A percentile compares a stretch with the other conserved stretches of the same genome.
phyloP scores from a whole-genome alignment of 192 early-diverging fungal species.

The Blastocladiella britannica region DNA sequence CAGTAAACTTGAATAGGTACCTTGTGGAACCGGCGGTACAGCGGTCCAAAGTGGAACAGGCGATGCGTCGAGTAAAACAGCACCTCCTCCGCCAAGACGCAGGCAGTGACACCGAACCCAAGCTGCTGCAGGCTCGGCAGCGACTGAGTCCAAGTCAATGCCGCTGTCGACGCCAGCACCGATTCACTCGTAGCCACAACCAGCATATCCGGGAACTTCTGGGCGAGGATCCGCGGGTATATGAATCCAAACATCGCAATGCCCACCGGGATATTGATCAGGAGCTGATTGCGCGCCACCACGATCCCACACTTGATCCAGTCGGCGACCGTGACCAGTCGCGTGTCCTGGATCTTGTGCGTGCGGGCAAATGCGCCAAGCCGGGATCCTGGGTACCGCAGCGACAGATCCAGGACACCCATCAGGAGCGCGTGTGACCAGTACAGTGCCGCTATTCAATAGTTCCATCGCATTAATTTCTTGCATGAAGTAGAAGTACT shows the following conservation, averaged over 20 bases:
- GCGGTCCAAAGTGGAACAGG: conserved; percentile 1
- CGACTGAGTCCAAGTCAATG: too few species aligned
- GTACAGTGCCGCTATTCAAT: neutral
- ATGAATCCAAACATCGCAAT: too few species aligned
- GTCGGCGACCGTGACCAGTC: neutral
- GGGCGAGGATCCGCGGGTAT: too few species aligned
- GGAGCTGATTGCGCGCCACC: neutral
- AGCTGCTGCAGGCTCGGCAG: too few species aligned
- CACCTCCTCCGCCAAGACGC: conserved; percentile 1
- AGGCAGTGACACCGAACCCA: too few species aligned
- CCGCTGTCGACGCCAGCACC: too few species aligned
- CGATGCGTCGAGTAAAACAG: conserved; percentile 6
- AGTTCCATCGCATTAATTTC: neutral
- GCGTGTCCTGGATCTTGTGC: neutral
- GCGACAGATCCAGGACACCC: neutral
- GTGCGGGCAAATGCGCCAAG: neutral
- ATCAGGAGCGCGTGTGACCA: neutral
- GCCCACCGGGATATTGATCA: neutral
- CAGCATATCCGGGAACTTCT: too few species aligned
- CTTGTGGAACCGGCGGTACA: conserved; percentile 6
- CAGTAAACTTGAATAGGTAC: too few species aligned
- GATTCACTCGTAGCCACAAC: too few species aligned
- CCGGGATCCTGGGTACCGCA: neutral
- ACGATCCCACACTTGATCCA: neutral
- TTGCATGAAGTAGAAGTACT: neutral